These are phyloP conservation scores for Ogataea ganodermae DNA, from an alignment of 805 yeast genomes.

Conservation along the genomic window DNA sequence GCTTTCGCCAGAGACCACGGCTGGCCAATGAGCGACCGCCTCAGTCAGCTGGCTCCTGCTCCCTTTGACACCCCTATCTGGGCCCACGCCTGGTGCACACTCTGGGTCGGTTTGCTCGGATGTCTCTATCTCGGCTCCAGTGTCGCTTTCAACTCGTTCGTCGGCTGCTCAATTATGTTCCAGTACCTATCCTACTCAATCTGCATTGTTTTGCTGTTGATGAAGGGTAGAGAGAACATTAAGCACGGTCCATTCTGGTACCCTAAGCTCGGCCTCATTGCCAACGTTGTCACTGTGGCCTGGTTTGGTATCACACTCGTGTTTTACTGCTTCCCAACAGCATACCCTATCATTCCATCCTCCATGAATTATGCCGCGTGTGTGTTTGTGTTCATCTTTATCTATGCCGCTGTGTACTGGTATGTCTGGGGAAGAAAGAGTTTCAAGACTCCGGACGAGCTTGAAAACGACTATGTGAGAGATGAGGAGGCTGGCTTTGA, in stretches of 20 bases:
- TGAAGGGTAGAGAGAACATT: background rate
- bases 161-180: background rate
- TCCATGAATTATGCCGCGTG: background rate
- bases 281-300: background rate
- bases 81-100: background rate
- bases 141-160: background rate
- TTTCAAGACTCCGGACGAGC: background rate
- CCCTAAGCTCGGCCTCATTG: background rate
- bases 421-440: background rate
- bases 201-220: background rate
- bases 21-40: background rate
- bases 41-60: background rate
- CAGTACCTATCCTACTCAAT: background rate
- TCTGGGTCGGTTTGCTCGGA: background rate
- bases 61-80: background rate
- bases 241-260: background rate
- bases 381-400: background rate
- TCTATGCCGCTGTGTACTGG: background rate
- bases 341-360: background rate
- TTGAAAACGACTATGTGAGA: slow-evolving; percentile 17
- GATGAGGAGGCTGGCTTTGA: too few species aligned
- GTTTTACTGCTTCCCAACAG: background rate
- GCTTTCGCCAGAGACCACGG: background rate
- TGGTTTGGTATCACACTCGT: background rate
- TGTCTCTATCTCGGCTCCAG: background rate